Evolutionary conservation across 441 rosid species (phyloP).

Genomic region (Jatropha podagrica): DNA sequence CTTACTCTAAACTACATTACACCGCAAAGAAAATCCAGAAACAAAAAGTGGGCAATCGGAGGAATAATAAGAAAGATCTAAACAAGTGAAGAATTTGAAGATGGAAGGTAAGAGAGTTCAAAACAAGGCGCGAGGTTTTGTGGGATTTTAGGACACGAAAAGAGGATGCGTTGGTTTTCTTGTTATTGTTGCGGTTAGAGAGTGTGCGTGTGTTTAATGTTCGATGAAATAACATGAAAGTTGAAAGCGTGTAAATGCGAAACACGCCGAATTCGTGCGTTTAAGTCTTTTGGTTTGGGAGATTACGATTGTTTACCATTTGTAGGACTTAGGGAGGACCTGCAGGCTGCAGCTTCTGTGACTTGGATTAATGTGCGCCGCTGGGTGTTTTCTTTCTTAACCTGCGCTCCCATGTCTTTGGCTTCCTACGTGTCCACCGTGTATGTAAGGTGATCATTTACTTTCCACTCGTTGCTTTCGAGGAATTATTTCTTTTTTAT

Average conservation of each 20-base stretch:
- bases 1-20: constrained; percentile 16
- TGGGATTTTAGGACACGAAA: constrained; percentile 23
- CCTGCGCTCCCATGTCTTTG: constrained; percentile 10
- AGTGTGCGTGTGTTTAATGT: background rate
- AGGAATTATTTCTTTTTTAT: no score
- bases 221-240: constrained; percentile 20
- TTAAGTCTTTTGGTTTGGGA: background rate
- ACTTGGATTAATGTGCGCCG: constrained; percentile 14
- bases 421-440: constrained; percentile 2
- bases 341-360: background rate
- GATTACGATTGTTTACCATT: background rate
- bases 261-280: constrained; percentile 18
- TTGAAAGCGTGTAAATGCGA: background rate
- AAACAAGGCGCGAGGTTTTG: constrained; percentile 7
- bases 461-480: background rate
- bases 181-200: background rate
- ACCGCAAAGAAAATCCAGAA: constrained; percentile 8
- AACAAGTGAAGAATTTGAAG: background rate
- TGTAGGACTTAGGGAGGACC: background rate
- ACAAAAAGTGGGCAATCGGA: constrained; percentile 17
- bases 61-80: constrained; percentile 19
- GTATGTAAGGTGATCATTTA: background rate
- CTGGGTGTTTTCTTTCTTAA: background rate
- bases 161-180: background rate
- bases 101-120: background rate